Evolutionary conservation across 2,329 filamentous ascomycete genomes (phyloP).

Genomic region (Bipolaris cookei): DNA sequence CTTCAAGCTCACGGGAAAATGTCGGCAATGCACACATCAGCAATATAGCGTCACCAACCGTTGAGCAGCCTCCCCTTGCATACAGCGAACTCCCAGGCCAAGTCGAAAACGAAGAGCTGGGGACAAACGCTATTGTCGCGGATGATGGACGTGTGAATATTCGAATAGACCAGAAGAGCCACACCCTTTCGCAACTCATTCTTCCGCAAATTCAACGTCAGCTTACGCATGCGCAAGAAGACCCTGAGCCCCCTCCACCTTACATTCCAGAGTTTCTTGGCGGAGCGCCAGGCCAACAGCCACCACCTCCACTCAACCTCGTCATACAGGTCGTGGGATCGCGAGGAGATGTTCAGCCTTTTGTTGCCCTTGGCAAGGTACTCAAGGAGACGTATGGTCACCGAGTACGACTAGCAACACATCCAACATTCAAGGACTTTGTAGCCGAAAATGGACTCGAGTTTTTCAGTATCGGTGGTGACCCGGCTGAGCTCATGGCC

Average conservation of each 20-base stretch:
- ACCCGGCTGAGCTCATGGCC: constrained; percentile 63
- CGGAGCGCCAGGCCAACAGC: constrained; percentile 64
- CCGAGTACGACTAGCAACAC: constrained; percentile 39
- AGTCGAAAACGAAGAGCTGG: constrained; percentile 49
- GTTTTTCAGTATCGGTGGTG: constrained; percentile 60
- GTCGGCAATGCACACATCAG: constrained; percentile 23
- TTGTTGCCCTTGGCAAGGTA: constrained; percentile 62
- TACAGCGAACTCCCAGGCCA: constrained; percentile 52
- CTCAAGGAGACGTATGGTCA: constrained; percentile 47
- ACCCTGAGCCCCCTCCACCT: constrained; percentile 65
- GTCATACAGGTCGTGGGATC: constrained; percentile 62
- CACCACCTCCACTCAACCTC: constrained; percentile 57
- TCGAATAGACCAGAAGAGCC: constrained; percentile 48
- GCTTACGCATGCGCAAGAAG: constrained; percentile 53
- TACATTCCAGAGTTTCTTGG: constrained; percentile 78
- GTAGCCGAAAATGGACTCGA: constrained; percentile 58
- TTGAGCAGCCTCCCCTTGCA: constrained; percentile 45
- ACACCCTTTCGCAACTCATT: constrained; percentile 46
- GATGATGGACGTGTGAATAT: constrained; percentile 52
- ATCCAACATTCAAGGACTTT: constrained; percentile 46
- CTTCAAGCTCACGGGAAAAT: constrained; percentile 22
- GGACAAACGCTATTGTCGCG: constrained; percentile 54
- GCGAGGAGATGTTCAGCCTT: constrained; percentile 65
- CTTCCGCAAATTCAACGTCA: constrained; percentile 49
- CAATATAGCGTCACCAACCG: constrained; percentile 19